phyloP scores from a whole-genome alignment of 164 flowering plant species.

The Vitis amurensis region DNA sequence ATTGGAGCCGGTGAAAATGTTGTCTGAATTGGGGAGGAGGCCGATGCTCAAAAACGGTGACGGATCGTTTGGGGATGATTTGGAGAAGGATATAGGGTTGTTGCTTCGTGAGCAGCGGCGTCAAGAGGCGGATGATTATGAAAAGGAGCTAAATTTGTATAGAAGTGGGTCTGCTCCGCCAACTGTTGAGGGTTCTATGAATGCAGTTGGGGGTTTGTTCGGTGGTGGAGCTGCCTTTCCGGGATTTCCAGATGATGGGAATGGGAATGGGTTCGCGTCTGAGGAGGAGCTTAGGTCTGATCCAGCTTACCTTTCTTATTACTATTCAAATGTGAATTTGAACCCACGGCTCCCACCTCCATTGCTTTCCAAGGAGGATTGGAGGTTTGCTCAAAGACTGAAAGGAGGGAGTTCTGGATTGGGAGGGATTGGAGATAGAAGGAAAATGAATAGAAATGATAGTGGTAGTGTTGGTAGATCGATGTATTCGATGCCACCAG shows the following conservation, averaged over 20 bases:
- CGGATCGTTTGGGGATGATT: constrained; percentile 66
- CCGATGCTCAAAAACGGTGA: constrained; percentile 55
- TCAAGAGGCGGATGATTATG: constrained; percentile 63
- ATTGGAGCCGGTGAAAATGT: constrained; percentile 33
- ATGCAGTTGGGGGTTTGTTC: constrained; percentile 70
- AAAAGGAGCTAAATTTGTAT: constrained; percentile 61
- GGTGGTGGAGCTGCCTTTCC: constrained; percentile 31
- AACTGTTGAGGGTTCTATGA: constrained; percentile 77
- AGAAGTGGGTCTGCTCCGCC: constrained; percentile 91
- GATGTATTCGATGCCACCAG: constrained; percentile 57
- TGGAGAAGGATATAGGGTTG: constrained; percentile 64
- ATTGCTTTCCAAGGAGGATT: constrained; percentile 66
- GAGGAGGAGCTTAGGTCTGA: constrained; percentile 79
- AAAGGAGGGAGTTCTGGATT: constrained; percentile 54
- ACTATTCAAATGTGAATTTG: constrained; percentile 62
- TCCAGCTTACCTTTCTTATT: constrained; percentile 64
- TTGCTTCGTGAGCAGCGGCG: constrained; percentile 62
- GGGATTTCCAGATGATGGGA: constrained; percentile 37
- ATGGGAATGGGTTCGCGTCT: constrained; percentile 38
- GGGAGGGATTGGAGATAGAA: constrained; percentile 74
- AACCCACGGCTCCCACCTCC: constrained; percentile 86
- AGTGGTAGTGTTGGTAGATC: constrained; percentile 40
- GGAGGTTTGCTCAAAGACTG: constrained; percentile 65
- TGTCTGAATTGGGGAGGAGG: constrained; percentile 66
- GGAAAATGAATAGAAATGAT: constrained; percentile 46